These are phyloP conservation scores for Ceratocystis huliohia DNA, from an alignment of 2,329 filamentous ascomycete genomes.

Conservation along the genomic window DNA sequence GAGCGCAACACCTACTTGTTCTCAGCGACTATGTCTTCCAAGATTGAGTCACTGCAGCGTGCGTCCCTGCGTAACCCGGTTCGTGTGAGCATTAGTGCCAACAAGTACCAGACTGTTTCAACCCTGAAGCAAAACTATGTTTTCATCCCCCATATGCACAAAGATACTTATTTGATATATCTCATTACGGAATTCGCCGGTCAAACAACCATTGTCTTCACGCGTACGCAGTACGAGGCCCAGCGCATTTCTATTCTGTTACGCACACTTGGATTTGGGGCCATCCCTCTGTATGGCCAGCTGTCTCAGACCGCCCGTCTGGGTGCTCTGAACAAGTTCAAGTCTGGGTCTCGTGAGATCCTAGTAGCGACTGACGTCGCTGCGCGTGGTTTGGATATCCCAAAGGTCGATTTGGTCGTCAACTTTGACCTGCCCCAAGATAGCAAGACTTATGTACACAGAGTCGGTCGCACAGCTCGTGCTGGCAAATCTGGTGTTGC, in stretches of 20 bases:
- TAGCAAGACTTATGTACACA: constrained; percentile 81
- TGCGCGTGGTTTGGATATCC: constrained; percentile 82
- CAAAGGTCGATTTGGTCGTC: constrained; percentile 74
- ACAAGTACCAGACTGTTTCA: constrained; percentile 82
- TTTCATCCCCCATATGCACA: constrained; percentile 74
- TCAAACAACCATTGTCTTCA: constrained; percentile 82
- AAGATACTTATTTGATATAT: constrained; percentile 81
- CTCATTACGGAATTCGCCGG: constrained; percentile 76
- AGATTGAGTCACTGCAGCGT: constrained; percentile 83
- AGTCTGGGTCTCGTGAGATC: constrained; percentile 64
- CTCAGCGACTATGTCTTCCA: constrained; percentile 85
- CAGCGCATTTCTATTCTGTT: constrained; percentile 75
- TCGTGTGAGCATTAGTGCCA: constrained; percentile 66
- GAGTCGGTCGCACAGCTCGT: constrained; percentile 76
- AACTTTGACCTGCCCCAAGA: constrained; percentile 78
- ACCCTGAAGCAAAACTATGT: constrained; percentile 77
- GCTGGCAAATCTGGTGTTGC: constrained; percentile 76
- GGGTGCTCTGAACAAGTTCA: constrained; percentile 83
- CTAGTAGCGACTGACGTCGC: constrained; percentile 92
- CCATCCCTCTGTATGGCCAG: constrained; percentile 86
- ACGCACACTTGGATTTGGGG: constrained; percentile 71
- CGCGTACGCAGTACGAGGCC: constrained; percentile 79
- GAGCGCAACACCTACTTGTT: constrained; percentile 77
- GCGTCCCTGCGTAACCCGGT: constrained; percentile 77
- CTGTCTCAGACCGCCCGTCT: constrained; percentile 77